phyloP scores from a whole-genome alignment of 768 basidiomycete species.

The Lyophyllum decastes region DNA sequence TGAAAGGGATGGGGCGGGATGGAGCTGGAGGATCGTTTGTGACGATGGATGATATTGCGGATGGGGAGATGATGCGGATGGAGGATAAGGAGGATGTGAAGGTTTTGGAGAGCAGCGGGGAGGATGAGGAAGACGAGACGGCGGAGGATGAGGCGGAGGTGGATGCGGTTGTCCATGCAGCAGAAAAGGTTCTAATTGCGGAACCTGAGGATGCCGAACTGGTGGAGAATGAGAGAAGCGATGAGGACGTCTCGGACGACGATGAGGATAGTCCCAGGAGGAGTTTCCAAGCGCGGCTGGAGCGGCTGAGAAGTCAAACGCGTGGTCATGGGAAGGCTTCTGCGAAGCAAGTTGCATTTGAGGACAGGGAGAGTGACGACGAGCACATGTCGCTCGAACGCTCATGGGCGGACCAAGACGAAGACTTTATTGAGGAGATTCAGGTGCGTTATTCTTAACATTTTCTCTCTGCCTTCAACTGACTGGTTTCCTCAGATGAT shows the following conservation, averaged over 20 bases:
- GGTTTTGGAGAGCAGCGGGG: slow-evolving; percentile 46
- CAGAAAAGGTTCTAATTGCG: slow-evolving; percentile 47
- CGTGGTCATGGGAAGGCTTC: slow-evolving; percentile 24
- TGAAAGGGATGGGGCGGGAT: slow-evolving; percentile 16
- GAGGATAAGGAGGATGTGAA: slow-evolving; percentile 55
- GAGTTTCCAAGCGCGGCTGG: slow-evolving; percentile 48
- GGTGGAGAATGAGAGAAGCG: slow-evolving; percentile 34
- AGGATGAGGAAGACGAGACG: slow-evolving; percentile 29
- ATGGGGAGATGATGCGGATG: slow-evolving; percentile 57
- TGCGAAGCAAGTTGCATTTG: slow-evolving; percentile 22
- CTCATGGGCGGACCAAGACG: slow-evolving; percentile 52
- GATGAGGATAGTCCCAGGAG: slow-evolving; percentile 40
- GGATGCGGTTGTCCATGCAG: slow-evolving; percentile 41
- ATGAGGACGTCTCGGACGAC: slow-evolving; percentile 36
- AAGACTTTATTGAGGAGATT: slow-evolving; percentile 55
- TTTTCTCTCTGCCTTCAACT: not conserved
- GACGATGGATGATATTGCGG: slow-evolving; percentile 71
- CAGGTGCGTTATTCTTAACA: slow-evolving; percentile 42
- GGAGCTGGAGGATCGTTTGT: slow-evolving; percentile 28
- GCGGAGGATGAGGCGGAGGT: slow-evolving; percentile 33
- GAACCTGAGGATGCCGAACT: slow-evolving; percentile 28
- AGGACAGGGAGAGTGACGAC: slow-evolving; percentile 33
- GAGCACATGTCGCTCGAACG: slow-evolving; percentile 27
- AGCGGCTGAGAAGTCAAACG: slow-evolving; percentile 33
- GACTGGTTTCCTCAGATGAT: slow-evolving; percentile 43